A percentile compares a stretch with the other conserved stretches of the same genome.
phyloP scores from a whole-genome alignment of 2,329 filamentous ascomycete species.

The Trichoderma endophyticum region DNA sequence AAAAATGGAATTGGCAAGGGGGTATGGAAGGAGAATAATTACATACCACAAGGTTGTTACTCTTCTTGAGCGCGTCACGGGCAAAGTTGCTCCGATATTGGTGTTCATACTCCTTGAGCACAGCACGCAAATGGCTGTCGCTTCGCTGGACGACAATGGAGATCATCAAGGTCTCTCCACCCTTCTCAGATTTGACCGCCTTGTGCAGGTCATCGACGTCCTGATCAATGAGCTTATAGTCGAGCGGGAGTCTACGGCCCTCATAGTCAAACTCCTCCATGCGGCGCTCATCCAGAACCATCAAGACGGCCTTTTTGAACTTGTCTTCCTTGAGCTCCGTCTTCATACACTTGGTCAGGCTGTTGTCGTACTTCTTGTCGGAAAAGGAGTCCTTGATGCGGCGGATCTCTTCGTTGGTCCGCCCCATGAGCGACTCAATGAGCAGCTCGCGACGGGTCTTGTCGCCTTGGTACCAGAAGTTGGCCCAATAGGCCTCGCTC shows the following conservation, averaged over 20 bases:
- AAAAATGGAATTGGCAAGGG: background rate
- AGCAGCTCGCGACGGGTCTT: slow-evolving; percentile 81
- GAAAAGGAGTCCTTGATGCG: slow-evolving; percentile 84
- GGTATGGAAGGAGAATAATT: background rate
- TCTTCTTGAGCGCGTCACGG: slow-evolving; percentile 80
- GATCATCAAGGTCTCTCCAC: slow-evolving; percentile 86
- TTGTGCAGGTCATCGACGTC: slow-evolving; percentile 71
- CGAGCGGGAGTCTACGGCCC: slow-evolving; percentile 55
- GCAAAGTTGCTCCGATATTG: slow-evolving; percentile 79
- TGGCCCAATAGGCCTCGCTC: slow-evolving; percentile 94
- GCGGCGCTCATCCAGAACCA: slow-evolving; percentile 75
- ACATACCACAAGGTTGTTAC: slow-evolving; percentile 87
- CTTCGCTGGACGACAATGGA: slow-evolving; percentile 76
- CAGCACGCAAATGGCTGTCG: slow-evolving; percentile 76
- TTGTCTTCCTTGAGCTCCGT: slow-evolving; percentile 93
- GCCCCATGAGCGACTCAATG: slow-evolving; percentile 89
- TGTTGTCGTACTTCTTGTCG: slow-evolving; percentile 88
- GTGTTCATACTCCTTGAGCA: slow-evolving; percentile 72
- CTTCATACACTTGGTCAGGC: slow-evolving; percentile 79
- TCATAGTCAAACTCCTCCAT: slow-evolving; percentile 76
- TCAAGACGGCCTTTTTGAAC: slow-evolving; percentile 83
- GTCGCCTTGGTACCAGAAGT: slow-evolving; percentile 93
- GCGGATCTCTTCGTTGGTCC: slow-evolving; percentile 80
- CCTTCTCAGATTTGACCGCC: slow-evolving; percentile 68
- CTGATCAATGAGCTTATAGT: slow-evolving; percentile 59